Base-by-base conservation (phyloP, 768 basidiomycete genomes). In the Termitomyces titanicus region DNA sequence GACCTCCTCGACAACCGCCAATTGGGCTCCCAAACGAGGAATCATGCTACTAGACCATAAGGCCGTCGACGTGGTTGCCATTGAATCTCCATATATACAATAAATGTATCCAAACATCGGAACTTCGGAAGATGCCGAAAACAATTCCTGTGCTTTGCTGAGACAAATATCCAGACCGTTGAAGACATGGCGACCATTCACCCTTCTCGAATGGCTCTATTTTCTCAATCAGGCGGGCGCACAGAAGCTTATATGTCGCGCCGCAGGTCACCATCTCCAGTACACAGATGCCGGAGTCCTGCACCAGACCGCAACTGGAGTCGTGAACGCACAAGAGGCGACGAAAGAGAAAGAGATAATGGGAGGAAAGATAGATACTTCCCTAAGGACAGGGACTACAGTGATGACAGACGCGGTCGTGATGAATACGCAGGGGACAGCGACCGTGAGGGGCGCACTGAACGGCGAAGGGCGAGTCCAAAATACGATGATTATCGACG, bases 401-500 rank as follows among this genome's bases (percentile, higher is more conserved):
- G 63, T 22, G 71, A 58, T 42, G 65, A 63, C 20, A 54, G 47
- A 34, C 57, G 64, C 47, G 61, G 61, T 31, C 58, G 67, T 20
- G 68, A 68, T 47, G 57, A 61, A 13, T 24, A 10, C 29, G 15
- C 45, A 37, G 47, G 51, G 24, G 58, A 50, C 35, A 45, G 50
- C 40, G 57, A 53, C 31, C 51, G 35, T 34, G 52, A 59, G 24
- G 46, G 51, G n/a, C 54, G 37, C 29, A 39, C 44, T 29, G 59
- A 61, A 35, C 43, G 53, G 3, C 67, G 74, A 45, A 72, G 80
- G 63, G 74, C 71, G 17, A 88, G 86, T 22, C 86, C 86, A 1
- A 73, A 76, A 44, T 88, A 88, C 46, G 76, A 74, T 3, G 83
- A 86, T 59, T 88, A 88, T 63, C 70, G 65, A 50, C 74, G 79